These are phyloP conservation scores for Sparassis latifolia DNA, from an alignment of 1,284 basidiomycete species.

Conservation along the genomic window DNA sequence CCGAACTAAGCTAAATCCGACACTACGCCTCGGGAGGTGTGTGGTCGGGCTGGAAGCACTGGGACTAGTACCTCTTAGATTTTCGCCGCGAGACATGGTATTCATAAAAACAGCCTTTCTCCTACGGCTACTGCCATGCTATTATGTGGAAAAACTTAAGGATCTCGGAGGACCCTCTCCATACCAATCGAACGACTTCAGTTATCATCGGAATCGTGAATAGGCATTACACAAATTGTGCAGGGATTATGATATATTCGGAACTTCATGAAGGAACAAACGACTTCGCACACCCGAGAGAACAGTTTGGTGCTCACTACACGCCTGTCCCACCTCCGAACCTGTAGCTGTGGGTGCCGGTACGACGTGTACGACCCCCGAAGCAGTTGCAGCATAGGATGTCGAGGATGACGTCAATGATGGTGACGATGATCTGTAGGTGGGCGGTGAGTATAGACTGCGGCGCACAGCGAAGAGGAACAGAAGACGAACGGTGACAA, in stretches of 20 bases:
- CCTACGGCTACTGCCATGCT: no score
- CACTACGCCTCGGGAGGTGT: no score
- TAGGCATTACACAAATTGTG: background rate
- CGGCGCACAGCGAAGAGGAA: background rate
- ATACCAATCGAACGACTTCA: no score
- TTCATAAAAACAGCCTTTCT: no score
- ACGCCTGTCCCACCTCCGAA: conserved; percentile 10
- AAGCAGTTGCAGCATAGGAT: conserved; percentile 57
- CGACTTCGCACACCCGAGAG: background rate
- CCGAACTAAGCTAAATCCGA: no score
- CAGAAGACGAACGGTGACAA: conserved; percentile 42
- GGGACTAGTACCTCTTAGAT: no score
- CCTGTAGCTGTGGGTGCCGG: conserved; percentile 22
- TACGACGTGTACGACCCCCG: conserved; percentile 30
- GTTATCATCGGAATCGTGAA: no score
- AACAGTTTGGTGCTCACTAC: background rate
- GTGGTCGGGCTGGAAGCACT: no score
- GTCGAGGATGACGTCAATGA: conserved; percentile 52
- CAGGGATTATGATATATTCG: background rate
- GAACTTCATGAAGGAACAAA: background rate
- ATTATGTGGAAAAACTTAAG: no score
- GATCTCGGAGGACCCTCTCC: no score
- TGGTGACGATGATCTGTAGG: conserved; percentile 50
- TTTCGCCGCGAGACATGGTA: no score
- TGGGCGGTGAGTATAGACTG: background rate